Conservation (phyloP, 2,329 filamentous ascomycete genomes). For the Ophiostoma perfectum region DNA sequence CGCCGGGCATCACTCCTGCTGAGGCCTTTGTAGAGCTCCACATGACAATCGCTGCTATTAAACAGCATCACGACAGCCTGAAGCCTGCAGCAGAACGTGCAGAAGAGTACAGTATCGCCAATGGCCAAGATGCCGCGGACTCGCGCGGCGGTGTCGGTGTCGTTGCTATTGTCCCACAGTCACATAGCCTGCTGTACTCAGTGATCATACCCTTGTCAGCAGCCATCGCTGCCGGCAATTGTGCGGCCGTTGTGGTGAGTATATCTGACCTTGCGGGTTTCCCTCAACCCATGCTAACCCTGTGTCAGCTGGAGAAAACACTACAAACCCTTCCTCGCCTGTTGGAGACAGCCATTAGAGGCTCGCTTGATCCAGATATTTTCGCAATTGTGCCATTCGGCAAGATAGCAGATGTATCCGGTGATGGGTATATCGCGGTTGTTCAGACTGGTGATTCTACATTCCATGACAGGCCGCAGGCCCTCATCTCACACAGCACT, state of each 20-base stretch:
- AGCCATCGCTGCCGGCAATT: slow-evolving; percentile 37
- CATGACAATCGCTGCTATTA: slow-evolving; percentile 32
- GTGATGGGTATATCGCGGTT: neutral
- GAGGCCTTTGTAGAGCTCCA: slow-evolving; percentile 36
- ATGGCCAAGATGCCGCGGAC: slow-evolving; percentile 28
- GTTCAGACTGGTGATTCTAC: neutral
- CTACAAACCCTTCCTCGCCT: neutral
- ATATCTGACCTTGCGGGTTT: neutral
- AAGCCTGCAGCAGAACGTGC: slow-evolving; percentile 30
- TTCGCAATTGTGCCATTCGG: neutral
- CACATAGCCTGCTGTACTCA: slow-evolving; percentile 33
- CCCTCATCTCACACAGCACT: neutral
- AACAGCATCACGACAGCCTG: slow-evolving; percentile 31
- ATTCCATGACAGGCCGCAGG: neutral
- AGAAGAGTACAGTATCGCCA: slow-evolving; percentile 32
- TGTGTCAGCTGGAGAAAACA: neutral
- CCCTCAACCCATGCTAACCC: neutral
- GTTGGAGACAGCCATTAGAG: neutral
- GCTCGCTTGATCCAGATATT: neutral
- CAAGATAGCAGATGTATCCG: neutral
- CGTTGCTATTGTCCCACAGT: slow-evolving; percentile 33
- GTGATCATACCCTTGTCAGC: slow-evolving; percentile 33
- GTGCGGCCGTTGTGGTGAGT: slow-evolving; percentile 32
- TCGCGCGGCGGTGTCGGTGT: slow-evolving; percentile 30
- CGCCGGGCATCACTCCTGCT: slow-evolving; percentile 28